Conservation (phyloP, 2,329 filamentous ascomycete genomes). For the Alternaria infectoria region DNA sequence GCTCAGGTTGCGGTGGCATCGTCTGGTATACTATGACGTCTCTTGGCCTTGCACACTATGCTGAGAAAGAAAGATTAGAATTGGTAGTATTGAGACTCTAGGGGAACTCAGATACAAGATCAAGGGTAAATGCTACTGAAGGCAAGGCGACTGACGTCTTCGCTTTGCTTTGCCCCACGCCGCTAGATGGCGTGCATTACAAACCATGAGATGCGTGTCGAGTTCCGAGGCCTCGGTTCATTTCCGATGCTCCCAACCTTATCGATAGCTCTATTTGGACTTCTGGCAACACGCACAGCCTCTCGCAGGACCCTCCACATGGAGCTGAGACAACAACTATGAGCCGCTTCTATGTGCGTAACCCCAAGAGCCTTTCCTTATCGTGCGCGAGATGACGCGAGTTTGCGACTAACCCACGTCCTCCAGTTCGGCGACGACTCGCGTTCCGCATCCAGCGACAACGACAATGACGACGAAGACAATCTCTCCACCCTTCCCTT, state of each 20-base stretch:
- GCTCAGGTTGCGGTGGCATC: slow-evolving; percentile 51
- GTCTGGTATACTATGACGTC: slow-evolving; percentile 3
- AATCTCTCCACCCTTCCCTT: slow-evolving; percentile 76
- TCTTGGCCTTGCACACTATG: neutral
- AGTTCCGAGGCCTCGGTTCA: slow-evolving; percentile 30
- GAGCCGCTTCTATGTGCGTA: slow-evolving; percentile 57
- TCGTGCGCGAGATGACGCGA: neutral
- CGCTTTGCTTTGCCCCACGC: slow-evolving; percentile 7
- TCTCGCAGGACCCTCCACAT: slow-evolving; percentile 2
- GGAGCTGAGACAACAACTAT: slow-evolving; percentile 40
- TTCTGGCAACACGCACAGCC: slow-evolving; percentile 5
- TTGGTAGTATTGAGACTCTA: neutral
- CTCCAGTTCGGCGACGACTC: slow-evolving; percentile 19
- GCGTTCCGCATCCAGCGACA: slow-evolving; percentile 8
- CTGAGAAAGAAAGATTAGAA: neutral
- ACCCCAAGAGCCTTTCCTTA: neutral
- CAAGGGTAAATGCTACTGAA: neutral
- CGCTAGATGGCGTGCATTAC: slow-evolving; percentile 12
- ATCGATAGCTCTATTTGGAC: slow-evolving; percentile 30
- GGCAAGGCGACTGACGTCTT: slow-evolving; percentile 6
- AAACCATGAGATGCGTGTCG: slow-evolving; percentile 3
- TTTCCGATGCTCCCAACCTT: slow-evolving; percentile 32
- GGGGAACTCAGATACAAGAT: neutral
- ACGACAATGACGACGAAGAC: slow-evolving; percentile 59
- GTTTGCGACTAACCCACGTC: neutral